Evolutionary conservation across 495 filamentous ascomycete genomes (phyloP), one percentile per base, ranked within the genome.

Genomic region (Staphylotrichum tortipilum): DNA sequence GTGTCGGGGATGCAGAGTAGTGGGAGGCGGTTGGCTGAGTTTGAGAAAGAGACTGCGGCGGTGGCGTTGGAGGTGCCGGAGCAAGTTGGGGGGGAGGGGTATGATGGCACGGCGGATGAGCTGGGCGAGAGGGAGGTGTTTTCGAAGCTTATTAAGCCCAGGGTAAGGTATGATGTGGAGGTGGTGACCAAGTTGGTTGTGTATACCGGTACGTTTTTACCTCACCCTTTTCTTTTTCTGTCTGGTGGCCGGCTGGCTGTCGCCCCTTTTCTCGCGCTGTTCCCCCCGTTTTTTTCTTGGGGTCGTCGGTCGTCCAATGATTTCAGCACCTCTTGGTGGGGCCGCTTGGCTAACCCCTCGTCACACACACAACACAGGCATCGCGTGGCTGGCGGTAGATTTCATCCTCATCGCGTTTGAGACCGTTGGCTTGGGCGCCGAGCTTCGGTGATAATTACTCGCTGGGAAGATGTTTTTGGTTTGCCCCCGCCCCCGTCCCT

Each of bases 111-210:
- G 49, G 63, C 69, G 44, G 72, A 77, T 54, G 73, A 78, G 67
- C 53, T 76, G 37, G 77, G 66, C 58, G 86, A 94, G 59, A 80
- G 77, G 53, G 86, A 95, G 59, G 80, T 98, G 58, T 95, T 96
- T 63, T 82, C 81, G 15, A 80, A 76, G 62, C 77, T 97, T 44
- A 82, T 89, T 47, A 89, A 82, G 66, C 89, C 92, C 17, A 80
- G 92, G 45, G 89, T 95, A 24, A 76, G 89, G 54, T 98, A 98
- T 61, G 92, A 98, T 69, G 91, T 96, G 8, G 92, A 98, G 63
- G 91, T 98, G 18, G 80, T 97, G 35, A 97, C 92, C 15, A 97
- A 95, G 69, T 71, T 98, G 44, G 85, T 98, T 59, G 89, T 98
- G 34, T 98, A 98, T 75, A 76, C 83, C 50, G 92, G 91, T 94